These are phyloP conservation scores for Populus pruinosa DNA, from an alignment of 345 rosid genomes.

Conservation along the genomic window DNA sequence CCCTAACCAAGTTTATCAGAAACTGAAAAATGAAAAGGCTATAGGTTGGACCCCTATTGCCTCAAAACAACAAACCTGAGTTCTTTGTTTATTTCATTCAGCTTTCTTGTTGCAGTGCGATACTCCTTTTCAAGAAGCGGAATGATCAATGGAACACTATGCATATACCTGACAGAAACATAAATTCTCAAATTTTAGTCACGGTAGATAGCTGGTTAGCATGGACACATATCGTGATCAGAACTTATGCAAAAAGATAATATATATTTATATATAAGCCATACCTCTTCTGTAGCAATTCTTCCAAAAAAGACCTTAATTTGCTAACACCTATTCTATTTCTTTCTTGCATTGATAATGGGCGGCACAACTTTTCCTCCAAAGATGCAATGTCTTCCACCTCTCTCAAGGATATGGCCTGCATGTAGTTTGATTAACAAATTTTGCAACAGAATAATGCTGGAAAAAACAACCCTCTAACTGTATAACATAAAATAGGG, in stretches of 20 bases:
- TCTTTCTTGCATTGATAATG: slow-evolving; percentile 69
- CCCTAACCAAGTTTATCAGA: not conserved
- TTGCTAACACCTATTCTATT: slow-evolving; percentile 87
- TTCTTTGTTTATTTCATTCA: slow-evolving; percentile 72
- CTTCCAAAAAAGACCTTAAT: slow-evolving; percentile 79
- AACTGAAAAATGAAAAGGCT: not conserved
- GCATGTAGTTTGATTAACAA: slow-evolving; percentile 6
- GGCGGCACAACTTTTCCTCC: slow-evolving; percentile 81
- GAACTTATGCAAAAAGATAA: not conserved
- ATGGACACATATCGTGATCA: not conserved
- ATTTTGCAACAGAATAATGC: not conserved
- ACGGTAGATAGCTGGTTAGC: not conserved
- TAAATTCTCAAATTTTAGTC: slow-evolving; percentile 18
- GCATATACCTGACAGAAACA: slow-evolving; percentile 65
- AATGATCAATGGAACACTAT: slow-evolving; percentile 80
- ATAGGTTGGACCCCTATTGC: not conserved
- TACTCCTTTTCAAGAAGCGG: slow-evolving; percentile 90
- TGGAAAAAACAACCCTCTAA: too few relatives aligned
- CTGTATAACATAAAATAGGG: too few relatives aligned
- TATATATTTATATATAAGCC: not conserved
- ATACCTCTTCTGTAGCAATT: slow-evolving; percentile 79
- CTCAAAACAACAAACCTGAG: slow-evolving; percentile 55
- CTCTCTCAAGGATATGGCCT: slow-evolving; percentile 76
- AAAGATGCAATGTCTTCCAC: slow-evolving; percentile 59
- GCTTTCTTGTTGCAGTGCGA: slow-evolving; percentile 54